Conservation (phyloP, 2,329 filamentous ascomycete genomes). For the Arthroderma sp. region DNA sequence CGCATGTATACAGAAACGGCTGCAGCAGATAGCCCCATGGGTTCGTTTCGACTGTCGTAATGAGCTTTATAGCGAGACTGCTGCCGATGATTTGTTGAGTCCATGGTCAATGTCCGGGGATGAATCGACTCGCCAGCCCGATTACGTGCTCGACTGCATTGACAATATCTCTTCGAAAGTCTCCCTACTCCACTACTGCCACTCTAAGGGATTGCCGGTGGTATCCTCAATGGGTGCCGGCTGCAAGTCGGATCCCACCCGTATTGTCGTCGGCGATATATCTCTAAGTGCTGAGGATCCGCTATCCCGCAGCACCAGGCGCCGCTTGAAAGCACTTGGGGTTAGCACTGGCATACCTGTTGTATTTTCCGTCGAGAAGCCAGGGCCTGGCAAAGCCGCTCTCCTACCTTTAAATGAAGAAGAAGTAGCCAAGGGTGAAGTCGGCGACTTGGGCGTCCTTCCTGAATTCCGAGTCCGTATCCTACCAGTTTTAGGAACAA, state of each 20-base stretch:
- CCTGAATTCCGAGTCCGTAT: conserved; percentile 93
- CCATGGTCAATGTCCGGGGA: conserved; percentile 45
- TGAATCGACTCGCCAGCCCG: conserved; percentile 43
- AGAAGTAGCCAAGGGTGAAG: conserved; percentile 72
- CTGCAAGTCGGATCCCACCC: conserved; percentile 76
- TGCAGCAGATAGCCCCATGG: conserved; percentile 86
- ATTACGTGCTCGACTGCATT: conserved; percentile 92
- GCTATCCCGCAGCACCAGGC: conserved; percentile 69
- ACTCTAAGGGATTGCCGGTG: conserved; percentile 61
- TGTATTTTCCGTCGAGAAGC: conserved; percentile 84
- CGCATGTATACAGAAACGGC: conserved; percentile 60
- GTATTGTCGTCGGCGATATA: conserved; percentile 84
- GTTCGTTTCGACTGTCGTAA: conserved; percentile 74
- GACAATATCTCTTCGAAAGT: conserved; percentile 98
- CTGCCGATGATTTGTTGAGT: conserved; percentile 53
- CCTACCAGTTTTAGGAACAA: conserved; percentile 83
- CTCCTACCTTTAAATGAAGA: conserved; percentile 76
- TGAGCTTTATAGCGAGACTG: conserved; percentile 62
- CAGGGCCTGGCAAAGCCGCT: conserved; percentile 79
- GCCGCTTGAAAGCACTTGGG: conserved; percentile 61
- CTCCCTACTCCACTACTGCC: conserved; percentile 74
- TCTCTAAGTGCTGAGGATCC: conserved; percentile 77
- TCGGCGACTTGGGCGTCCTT: conserved; percentile 75
- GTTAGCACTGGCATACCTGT: conserved; percentile 77
- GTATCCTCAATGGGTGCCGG: conserved; percentile 95